Evolutionary conservation across 2,329 filamentous ascomycete species (phyloP), one percentile per base, ranked within the genome.

Genomic region (Fusarium coicis): DNA sequence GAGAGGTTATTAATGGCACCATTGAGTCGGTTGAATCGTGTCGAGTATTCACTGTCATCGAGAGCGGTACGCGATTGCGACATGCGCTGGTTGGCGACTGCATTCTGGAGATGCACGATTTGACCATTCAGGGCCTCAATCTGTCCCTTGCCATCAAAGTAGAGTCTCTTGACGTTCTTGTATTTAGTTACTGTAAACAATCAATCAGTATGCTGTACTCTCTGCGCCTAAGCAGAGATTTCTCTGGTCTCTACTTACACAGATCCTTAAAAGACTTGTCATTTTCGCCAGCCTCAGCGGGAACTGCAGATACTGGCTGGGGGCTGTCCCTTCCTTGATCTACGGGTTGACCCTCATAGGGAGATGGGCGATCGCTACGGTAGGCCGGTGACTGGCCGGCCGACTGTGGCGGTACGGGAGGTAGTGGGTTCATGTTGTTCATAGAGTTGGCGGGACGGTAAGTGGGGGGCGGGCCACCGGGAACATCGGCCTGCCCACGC

Each of bases 151-250:
- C 96, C 95, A 73, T 98, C 96, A 81, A 98, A 98, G 81, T 98
- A 99, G 77, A 98, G 93, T 63, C 95, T 92, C 85, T 99, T 99
- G 65, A 99, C 96, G 80, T 98, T 97, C 81, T 97, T 97, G 81
- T 99, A 99, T 85, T 99, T 99, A 75, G 90, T 91, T 79, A 96
- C 95, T 97, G 73, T 58, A 79, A 28, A 83, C 49, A 8, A 70
- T 74, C 49, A 8, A 70, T 74, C 34, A 72, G 63, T 54, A 59
- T 53, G 47, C 46, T 39, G n/a, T 59, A 19, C 30, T 49, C 14
- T 18, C 53, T 52, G 26, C 39, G 54, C 16, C 34, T 11, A n/a
- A 26, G 28, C 42, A 30, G 23, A 21, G 16, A 50, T 43, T n/a
- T 32, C 32, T 28, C 30, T 18, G 34, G 34, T 44, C 68, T 68